Conservation (phyloP, 805 yeast species). For the Naumovozyma baii region DNA sequence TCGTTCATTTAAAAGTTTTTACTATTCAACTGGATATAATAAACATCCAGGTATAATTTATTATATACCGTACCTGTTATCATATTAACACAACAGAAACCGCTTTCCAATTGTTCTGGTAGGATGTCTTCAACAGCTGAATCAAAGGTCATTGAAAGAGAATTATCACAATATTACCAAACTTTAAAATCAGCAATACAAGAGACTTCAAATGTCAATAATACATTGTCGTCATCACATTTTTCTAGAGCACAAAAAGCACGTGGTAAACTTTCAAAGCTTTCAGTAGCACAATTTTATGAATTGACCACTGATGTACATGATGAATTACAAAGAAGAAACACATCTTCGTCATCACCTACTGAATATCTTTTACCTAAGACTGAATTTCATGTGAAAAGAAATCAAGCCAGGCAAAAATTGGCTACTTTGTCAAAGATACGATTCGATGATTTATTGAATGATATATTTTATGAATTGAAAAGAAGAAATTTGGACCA, state of each 20-base stretch:
- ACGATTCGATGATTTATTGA: constrained; percentile 81
- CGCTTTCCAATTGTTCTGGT: no score
- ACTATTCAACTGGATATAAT: no score
- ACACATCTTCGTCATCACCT: constrained; percentile 25
- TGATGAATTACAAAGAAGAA: constrained; percentile 82
- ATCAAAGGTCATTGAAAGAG: neutral
- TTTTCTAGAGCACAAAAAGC: constrained; percentile 64
- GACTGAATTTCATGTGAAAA: constrained; percentile 73
- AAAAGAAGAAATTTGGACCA: constrained; percentile 58
- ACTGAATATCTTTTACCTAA: constrained; percentile 59
- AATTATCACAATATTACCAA: neutral
- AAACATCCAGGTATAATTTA: no score
- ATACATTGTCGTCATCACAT: constrained; percentile 19
- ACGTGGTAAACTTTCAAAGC: constrained; percentile 70
- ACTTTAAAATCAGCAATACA: neutral
- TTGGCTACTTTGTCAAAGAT: constrained; percentile 72
- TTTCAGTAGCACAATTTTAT: constrained; percentile 71
- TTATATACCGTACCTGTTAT: no score
- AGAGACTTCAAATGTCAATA: neutral
- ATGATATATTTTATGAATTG: constrained; percentile 80
- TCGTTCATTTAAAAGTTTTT: no score
- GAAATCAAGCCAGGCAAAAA: constrained; percentile 92
- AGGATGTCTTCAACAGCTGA: neutral
- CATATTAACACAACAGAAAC: no score
- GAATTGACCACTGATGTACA: constrained; percentile 91